Evolutionary conservation across 2,329 filamentous ascomycete genomes (phyloP), one percentile per base, ranked within the genome.

Genomic region (Geoglossum cookeanum): DNA sequence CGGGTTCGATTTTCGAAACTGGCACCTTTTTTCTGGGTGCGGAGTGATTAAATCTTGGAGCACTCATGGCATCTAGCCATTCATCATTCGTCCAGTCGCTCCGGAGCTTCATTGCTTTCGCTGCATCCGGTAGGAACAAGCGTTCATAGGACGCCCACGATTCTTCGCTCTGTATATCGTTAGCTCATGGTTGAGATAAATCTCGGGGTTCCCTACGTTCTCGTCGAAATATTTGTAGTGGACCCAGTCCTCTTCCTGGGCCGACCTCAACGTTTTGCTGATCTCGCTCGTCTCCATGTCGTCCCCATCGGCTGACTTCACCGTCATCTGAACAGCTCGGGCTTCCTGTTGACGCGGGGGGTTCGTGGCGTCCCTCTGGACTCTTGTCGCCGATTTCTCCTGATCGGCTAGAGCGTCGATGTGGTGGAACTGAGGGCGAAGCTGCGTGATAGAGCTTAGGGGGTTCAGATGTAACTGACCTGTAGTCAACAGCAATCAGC

Each of bases 361-460:
- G 60, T 69, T 72, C 55, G 62, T 69, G 6, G 75, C 75, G 58
- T 78, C 74, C 68, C 61, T 68, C 71, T 62, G 66, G 68, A 58
- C 66, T 67, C 63, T 63, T 70, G 62, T 66, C 64, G 52, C 60
- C 65, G 67, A 72, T 65, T 78, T 78, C 39, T 85, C 80, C 58
- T 87, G 77, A 64, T 96, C 88, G 52, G 83, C 76, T 51, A 81
- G 71, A 3, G 92, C 91, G 70, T 97, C 92, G 63, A 97, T 77
- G 71, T 97, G 89, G 70, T 95, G 88, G 60, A 94, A 85, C 65
- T 96, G 87, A 0, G 92, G 89, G 3, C 90, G 85, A 65, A 98
- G 81, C 67, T 94, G 87, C 47, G 94, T 85, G 49, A 95, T 80
- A 1, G 87, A 84, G 45, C 84, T 81, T 51, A 94, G 79, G 29